These are phyloP conservation scores for Penicillium canescens DNA, from an alignment of 495 filamentous ascomycete genomes.

Conservation along the genomic window DNA sequence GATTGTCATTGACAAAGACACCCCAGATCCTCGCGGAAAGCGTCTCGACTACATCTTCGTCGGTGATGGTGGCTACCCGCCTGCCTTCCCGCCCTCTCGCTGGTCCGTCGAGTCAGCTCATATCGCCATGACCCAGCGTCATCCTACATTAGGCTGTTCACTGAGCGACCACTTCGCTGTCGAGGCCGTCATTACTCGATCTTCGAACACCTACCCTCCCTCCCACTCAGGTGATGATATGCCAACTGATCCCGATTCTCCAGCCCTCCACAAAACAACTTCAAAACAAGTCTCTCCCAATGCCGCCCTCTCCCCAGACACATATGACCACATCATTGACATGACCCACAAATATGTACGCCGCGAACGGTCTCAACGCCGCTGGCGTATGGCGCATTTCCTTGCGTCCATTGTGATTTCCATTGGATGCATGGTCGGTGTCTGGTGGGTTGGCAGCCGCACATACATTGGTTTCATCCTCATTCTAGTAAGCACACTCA, in stretches of 20 bases:
- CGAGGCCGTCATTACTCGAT: slow-evolving; percentile 42
- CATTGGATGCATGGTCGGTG: slow-evolving; percentile 70
- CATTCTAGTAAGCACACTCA: slow-evolving; percentile 73
- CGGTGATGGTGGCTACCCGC: slow-evolving; percentile 42
- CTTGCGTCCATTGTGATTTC: slow-evolving; percentile 61
- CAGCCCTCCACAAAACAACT: slow-evolving; percentile 16
- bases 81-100: slow-evolving; percentile 29
- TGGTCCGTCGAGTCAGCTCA: slow-evolving; percentile 69
- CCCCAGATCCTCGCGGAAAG: slow-evolving; percentile 70
- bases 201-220: not conserved
- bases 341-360: slow-evolving; percentile 63
- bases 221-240: not conserved
- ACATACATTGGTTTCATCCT: slow-evolving; percentile 80
- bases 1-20: slow-evolving; percentile 55
- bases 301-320: slow-evolving; percentile 45
- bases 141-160: slow-evolving; percentile 78
- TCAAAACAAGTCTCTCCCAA: slow-evolving; percentile 26
- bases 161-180: slow-evolving; percentile 94
- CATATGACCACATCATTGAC: slow-evolving; percentile 72
- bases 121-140: slow-evolving; percentile 80
- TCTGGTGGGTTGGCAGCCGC: slow-evolving; percentile 76
- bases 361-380: slow-evolving; percentile 69
- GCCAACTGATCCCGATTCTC: slow-evolving; percentile 2
- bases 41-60: slow-evolving; percentile 95
- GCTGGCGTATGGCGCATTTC: slow-evolving; percentile 73